These are phyloP conservation scores for Hypomontagnella monticulosa DNA, from an alignment of 495 filamentous ascomycete species.

Conservation along the genomic window DNA sequence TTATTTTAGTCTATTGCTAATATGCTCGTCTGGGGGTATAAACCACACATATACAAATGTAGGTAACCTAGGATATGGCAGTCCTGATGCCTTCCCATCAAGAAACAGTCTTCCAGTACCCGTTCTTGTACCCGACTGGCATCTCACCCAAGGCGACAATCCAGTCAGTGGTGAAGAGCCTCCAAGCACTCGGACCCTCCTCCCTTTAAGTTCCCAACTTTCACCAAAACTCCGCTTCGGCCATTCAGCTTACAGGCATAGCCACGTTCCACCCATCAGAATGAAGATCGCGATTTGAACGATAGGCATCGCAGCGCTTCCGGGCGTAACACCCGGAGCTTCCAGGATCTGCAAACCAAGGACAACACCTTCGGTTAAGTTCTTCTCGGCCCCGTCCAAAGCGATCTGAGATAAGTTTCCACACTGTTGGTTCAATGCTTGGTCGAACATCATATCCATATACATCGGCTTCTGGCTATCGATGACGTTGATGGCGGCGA, in stretches of 20 bases:
- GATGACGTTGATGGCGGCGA: constrained; percentile 41
- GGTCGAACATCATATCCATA: constrained; percentile 44
- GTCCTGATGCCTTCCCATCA: neutral
- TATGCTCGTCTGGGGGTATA: neutral
- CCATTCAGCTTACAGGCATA: constrained; percentile 16
- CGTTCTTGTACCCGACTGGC: neutral
- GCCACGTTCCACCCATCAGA: constrained; percentile 27
- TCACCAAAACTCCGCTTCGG: neutral
- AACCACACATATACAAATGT: no score
- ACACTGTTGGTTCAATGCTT: constrained; percentile 46
- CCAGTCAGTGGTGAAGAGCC: neutral
- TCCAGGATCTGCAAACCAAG: constrained; percentile 30
- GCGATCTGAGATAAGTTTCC: constrained; percentile 48
- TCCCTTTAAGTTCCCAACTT: neutral
- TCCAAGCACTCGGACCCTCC: neutral
- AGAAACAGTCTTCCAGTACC: neutral
- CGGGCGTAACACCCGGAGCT: constrained; percentile 16
- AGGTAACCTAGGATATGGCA: neutral
- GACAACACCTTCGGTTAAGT: constrained; percentile 48
- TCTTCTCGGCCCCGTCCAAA: constrained; percentile 43
- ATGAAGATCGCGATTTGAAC: constrained; percentile 19
- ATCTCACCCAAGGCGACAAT: neutral
- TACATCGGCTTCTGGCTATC: constrained; percentile 42
- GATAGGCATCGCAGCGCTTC: constrained; percentile 17
- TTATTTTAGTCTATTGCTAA: neutral